These are phyloP conservation scores for Boletus patriciae DNA, from an alignment of 768 basidiomycete genomes.

Conservation along the genomic window DNA sequence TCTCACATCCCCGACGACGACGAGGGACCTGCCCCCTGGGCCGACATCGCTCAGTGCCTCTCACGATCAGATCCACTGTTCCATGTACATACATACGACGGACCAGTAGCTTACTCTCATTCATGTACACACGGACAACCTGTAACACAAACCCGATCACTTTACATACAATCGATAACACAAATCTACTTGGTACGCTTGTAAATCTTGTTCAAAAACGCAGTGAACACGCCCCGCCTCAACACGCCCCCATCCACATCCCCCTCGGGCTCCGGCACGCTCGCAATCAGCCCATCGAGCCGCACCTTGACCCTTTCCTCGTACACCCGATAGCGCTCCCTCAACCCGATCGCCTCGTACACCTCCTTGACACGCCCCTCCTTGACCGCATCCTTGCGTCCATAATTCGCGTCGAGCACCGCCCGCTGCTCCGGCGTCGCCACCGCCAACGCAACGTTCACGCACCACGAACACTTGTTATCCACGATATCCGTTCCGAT, in stretches of 20 bases:
- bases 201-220: no score
- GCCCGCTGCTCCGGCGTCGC: neutral
- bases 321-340: neutral
- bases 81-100: no score
- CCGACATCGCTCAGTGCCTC: no score
- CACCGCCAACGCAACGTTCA: neutral
- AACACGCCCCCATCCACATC: neutral
- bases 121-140: no score
- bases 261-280: neutral
- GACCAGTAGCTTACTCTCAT: no score
- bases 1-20: no score
- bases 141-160: no score
- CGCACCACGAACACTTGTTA: constrained; percentile 6
- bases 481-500: neutral
- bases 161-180: no score
- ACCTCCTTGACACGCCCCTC: constrained; percentile 1
- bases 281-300: neutral
- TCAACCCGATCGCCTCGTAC: neutral
- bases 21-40: no score
- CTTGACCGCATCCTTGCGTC: neutral
- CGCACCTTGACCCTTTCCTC: neutral
- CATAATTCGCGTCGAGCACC: constrained; percentile 1
- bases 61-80: no score
- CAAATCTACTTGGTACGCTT: no score
- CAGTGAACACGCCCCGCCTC: neutral